Percentiles rank a stretch among this genome's conserved stretches.
phyloP scores from a whole-genome alignment of 768 basidiomycete species.

The Dioszegia hungarica region DNA sequence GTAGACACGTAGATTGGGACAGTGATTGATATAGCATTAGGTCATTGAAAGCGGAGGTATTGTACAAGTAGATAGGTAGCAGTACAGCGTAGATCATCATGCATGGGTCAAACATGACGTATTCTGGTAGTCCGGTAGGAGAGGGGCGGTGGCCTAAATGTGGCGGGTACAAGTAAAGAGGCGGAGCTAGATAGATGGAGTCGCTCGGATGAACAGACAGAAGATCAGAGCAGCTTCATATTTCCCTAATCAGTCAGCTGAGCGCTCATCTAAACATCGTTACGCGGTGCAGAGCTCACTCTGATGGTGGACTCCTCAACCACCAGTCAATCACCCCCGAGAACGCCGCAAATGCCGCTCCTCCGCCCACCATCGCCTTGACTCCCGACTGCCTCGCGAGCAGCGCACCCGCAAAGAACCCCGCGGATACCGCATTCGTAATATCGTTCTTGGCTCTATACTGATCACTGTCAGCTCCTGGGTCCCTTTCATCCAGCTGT shows the following conservation, averaged over 20 bases:
- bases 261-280: background rate
- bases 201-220: too few relatives aligned
- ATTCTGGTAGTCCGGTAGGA: too few relatives aligned
- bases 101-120: too few relatives aligned
- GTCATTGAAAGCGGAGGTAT: too few relatives aligned
- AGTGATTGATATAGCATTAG: too few relatives aligned
- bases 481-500: too few relatives aligned
- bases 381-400: constrained; percentile 84
- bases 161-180: too few relatives aligned
- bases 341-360: constrained; percentile 86
- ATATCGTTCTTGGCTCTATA: constrained; percentile 97
- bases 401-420: constrained; percentile 81
- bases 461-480: constrained; percentile 53
- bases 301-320: constrained; percentile 41
- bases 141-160: too few relatives aligned
- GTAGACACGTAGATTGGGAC: too few relatives aligned
- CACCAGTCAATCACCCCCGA: constrained; percentile 81
- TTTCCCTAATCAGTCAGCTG: background rate
- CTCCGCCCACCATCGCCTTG: constrained; percentile 79
- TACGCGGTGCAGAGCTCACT: constrained; percentile 29
- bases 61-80: too few relatives aligned
- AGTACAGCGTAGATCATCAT: too few relatives aligned
- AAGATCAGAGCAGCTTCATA: background rate
- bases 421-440: constrained; percentile 79
- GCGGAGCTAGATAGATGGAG: too few relatives aligned